Conservation (phyloP, 371 early-diverging fungal species). For the Chytridium lagenaria region DNA sequence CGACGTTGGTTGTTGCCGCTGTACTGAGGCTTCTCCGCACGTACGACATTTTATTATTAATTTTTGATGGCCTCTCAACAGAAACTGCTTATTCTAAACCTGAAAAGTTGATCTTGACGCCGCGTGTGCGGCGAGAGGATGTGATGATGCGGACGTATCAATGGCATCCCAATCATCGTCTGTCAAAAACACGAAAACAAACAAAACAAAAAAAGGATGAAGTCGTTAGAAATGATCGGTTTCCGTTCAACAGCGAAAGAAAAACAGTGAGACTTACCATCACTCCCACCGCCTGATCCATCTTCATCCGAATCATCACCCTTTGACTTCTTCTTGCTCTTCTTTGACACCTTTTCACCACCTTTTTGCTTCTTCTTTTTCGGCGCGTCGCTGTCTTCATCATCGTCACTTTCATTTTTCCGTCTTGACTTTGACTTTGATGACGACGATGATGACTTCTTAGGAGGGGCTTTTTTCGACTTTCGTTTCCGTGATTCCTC, state of each 20-base stretch:
- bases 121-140: constrained; percentile 72
- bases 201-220: background rate
- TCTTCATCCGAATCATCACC: constrained; percentile 33
- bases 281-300: constrained; percentile 5
- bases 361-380: constrained; percentile 18
- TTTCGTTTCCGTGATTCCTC: constrained; percentile 1
- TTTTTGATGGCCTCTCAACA: background rate
- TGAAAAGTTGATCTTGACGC: constrained; percentile 65
- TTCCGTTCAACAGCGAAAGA: too few relatives aligned
- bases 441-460: constrained; percentile 4
- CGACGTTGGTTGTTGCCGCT: background rate
- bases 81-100: background rate
- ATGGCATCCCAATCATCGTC: constrained; percentile 60
- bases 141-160: constrained; percentile 70
- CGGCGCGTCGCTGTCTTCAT: constrained; percentile 14
- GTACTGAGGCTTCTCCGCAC: background rate
- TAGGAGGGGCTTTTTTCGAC: background rate
- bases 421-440: background rate
- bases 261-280: background rate
- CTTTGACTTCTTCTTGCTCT: constrained; percentile 17
- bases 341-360: constrained; percentile 1
- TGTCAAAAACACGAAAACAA: constrained; percentile 27
- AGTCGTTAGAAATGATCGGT: background rate
- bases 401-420: constrained; percentile 33
- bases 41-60: background rate